phyloP scores from a whole-genome alignment of 2,329 filamentous ascomycete species.

The Bipolaris victoriae region DNA sequence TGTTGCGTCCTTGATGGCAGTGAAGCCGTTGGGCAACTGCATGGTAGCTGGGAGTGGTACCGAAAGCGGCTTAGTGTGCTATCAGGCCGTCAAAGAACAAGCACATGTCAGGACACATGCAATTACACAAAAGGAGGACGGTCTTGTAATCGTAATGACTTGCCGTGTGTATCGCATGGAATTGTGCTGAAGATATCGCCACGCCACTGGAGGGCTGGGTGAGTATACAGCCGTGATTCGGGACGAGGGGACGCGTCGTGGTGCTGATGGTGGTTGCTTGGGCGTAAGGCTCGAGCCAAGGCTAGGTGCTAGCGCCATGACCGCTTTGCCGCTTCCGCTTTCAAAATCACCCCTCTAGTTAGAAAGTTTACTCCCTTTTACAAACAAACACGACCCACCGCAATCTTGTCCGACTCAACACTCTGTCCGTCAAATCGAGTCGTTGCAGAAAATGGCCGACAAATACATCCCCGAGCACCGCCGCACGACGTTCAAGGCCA shows the following conservation, averaged over 20 bases:
- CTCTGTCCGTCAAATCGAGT: slow-evolving; percentile 26
- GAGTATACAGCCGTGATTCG: not conserved
- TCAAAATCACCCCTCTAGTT: slow-evolving; percentile 39
- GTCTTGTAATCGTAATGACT: not conserved
- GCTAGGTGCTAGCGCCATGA: slow-evolving; percentile 21
- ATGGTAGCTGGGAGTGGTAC: slow-evolving; percentile 10
- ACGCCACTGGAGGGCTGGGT: not conserved
- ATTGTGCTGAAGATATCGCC: not conserved
- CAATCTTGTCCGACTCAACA: slow-evolving; percentile 23
- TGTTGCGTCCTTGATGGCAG: slow-evolving; percentile 51
- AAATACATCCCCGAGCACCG: slow-evolving; percentile 99
- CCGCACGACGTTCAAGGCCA: slow-evolving; percentile 99
- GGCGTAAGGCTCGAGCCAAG: slow-evolving; percentile 23
- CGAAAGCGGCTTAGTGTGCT: slow-evolving; percentile 26
- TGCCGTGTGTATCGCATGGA: not conserved
- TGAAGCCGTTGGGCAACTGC: slow-evolving; percentile 49
- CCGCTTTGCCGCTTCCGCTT: slow-evolving; percentile 45
- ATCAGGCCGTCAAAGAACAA: slow-evolving; percentile 2
- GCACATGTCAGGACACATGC: not conserved
- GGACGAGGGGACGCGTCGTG: slow-evolving; percentile 2
- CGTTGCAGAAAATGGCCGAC: slow-evolving; percentile 79
- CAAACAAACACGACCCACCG: slow-evolving; percentile 40
- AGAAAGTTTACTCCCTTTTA: slow-evolving; percentile 41
- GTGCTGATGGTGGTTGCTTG: slow-evolving; percentile 20
- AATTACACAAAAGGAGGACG: not conserved